Conservation (phyloP, 2,329 filamentous ascomycete genomes). For the Acarospora socialis region DNA sequence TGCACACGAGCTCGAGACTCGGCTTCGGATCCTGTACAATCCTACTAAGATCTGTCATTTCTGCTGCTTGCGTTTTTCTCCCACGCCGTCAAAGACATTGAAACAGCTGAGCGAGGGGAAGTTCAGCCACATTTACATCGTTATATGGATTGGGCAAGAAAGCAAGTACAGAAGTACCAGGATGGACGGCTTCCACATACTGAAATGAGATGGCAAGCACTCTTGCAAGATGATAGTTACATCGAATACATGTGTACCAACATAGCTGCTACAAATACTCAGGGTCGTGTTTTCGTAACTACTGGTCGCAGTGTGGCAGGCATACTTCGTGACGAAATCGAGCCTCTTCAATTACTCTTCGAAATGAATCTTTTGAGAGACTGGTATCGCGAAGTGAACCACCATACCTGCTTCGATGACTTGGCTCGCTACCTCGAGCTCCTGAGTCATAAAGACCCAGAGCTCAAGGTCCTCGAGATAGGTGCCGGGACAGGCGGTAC, state of each 20-base stretch:
- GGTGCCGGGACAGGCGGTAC: constrained; percentile 3
- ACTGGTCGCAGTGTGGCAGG: background rate
- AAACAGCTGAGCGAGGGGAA: background rate
- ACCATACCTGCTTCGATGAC: background rate
- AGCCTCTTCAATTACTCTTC: constrained; percentile 6
- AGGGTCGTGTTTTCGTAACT: constrained; percentile 2
- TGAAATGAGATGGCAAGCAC: too few relatives aligned
- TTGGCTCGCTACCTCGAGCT: background rate
- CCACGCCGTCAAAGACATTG: background rate
- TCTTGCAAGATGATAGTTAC: too few relatives aligned
- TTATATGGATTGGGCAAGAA: too few relatives aligned
- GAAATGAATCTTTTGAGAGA: constrained; percentile 2
- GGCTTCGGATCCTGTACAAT: background rate
- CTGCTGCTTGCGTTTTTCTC: background rate
- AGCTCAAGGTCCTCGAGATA: constrained; percentile 4
- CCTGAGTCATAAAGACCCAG: background rate
- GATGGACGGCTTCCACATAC: too few relatives aligned
- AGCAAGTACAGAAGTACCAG: too few relatives aligned
- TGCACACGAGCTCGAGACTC: background rate
- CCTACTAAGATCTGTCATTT: constrained; percentile 1
- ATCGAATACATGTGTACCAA: too few relatives aligned
- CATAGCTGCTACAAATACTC: too few relatives aligned
- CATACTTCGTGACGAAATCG: constrained; percentile 3
- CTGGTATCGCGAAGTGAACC: constrained; percentile 1
- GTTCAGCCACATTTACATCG: too few relatives aligned